Percentiles rank a stretch among this genome's conserved stretches.
Conservation (phyloP, 371 early-diverging fungal species). For the Zopfochytrium polystomum region DNA sequence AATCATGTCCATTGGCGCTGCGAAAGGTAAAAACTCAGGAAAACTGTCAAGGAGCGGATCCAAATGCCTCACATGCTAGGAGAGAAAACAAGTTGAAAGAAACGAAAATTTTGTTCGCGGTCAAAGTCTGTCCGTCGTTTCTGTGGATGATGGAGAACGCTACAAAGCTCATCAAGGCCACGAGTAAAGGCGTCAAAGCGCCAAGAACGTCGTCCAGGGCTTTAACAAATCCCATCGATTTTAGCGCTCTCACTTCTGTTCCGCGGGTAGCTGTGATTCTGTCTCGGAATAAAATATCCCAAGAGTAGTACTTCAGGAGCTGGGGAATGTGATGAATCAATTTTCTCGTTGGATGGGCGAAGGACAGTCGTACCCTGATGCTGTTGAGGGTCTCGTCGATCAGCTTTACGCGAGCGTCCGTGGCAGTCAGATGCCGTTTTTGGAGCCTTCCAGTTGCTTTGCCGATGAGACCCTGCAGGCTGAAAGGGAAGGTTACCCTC, state of each 20-base stretch:
- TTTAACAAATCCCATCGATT: slow-evolving; percentile 14
- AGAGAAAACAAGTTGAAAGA: slow-evolving; percentile 62
- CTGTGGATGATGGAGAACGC: slow-evolving; percentile 53
- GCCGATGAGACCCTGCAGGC: slow-evolving; percentile 51
- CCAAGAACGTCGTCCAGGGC: slow-evolving; percentile 7
- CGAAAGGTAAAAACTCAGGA: too few relatives aligned
- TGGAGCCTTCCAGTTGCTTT: slow-evolving; percentile 60
- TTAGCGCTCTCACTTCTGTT: slow-evolving; percentile 30
- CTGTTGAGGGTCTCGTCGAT: slow-evolving; percentile 75
- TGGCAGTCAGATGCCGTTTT: slow-evolving; percentile 69
- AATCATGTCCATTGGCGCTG: slow-evolving; percentile 11
- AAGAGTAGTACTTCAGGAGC: slow-evolving; percentile 82
- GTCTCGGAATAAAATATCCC: slow-evolving; percentile 66
- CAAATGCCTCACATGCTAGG: too few relatives aligned
- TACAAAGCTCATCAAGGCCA: slow-evolving; percentile 73
- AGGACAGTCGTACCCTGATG: too few relatives aligned
- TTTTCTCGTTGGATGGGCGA: too few relatives aligned
- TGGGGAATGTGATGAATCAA: too few relatives aligned
- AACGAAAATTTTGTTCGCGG: too few relatives aligned
- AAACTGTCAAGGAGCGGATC: slow-evolving; percentile 47
- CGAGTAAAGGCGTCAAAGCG: slow-evolving; percentile 73
- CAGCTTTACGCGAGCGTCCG: slow-evolving; percentile 70
- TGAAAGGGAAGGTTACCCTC: too few relatives aligned
- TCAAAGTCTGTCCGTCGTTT: slow-evolving; percentile 52
- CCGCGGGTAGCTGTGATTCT: slow-evolving; percentile 64